phyloP scores from a whole-genome alignment of 2,329 filamentous ascomycete species.

The Arthrobotrys megalospora region DNA sequence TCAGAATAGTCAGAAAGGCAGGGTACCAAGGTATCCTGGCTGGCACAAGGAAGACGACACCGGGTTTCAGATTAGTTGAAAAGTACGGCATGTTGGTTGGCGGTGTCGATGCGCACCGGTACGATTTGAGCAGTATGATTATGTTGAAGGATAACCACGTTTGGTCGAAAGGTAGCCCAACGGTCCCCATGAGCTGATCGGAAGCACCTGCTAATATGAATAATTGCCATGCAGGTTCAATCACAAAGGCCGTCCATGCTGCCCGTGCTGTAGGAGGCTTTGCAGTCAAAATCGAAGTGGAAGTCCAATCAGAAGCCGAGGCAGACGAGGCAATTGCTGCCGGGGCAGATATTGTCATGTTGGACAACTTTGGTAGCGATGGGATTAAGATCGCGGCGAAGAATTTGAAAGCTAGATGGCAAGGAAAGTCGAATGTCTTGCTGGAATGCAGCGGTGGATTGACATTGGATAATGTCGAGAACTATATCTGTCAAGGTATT shows the following conservation, averaged over 20 bases:
- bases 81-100: conserved; percentile 98
- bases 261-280: conserved; percentile 90
- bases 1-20: conserved; percentile 73
- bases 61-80: conserved; percentile 93
- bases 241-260: conserved; percentile 85
- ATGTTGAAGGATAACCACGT: conserved; percentile 99
- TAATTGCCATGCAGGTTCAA: conserved; percentile 72
- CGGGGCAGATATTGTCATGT: conserved; percentile 95
- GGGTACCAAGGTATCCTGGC: conserved; percentile 90
- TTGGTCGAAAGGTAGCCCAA: conserved; percentile 73
- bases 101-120: conserved; percentile 90
- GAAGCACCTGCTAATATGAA: conserved; percentile 50
- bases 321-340: conserved; percentile 92
- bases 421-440: conserved; percentile 78
- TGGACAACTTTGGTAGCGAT: conserved; percentile 92
- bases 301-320: conserved; percentile 88
- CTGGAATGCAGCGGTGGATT: conserved; percentile 94
- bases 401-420: conserved; percentile 85
- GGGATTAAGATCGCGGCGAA: conserved; percentile 82
- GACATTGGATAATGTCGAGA: conserved; percentile 84
- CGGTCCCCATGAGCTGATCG: neutral
- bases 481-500: conserved; percentile 82
- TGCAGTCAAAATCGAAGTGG: conserved; percentile 93
- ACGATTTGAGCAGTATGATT: conserved; percentile 93
- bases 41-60: conserved; percentile 96